These are phyloP conservation scores for Termitomyces sp. DNA, from an alignment of 768 basidiomycete species.

Conservation along the genomic window DNA sequence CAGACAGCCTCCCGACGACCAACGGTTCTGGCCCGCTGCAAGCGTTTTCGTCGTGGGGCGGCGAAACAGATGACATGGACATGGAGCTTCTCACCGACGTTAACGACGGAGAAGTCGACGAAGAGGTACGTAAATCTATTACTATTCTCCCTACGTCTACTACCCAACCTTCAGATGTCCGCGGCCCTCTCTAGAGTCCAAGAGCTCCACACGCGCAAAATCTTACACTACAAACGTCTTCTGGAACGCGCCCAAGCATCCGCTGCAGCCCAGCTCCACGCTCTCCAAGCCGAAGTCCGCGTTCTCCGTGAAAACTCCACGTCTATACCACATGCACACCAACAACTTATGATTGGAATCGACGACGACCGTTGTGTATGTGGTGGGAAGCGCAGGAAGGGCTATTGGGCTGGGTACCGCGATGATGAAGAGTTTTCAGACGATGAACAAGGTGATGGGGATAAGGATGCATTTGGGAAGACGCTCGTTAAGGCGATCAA, in stretches of 20 bases:
- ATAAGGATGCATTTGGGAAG: constrained; percentile 28
- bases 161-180: constrained; percentile 26
- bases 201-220: constrained; percentile 45
- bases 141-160: not conserved
- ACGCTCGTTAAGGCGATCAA: constrained; percentile 39
- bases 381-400: constrained; percentile 55
- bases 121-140: constrained; percentile 44
- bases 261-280: constrained; percentile 78
- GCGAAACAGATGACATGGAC: constrained; percentile 55
- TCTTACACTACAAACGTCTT: constrained; percentile 71
- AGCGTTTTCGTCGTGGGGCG: constrained; percentile 35
- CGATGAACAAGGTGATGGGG: constrained; percentile 30
- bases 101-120: constrained; percentile 57
- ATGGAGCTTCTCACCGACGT: constrained; percentile 71
- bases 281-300: constrained; percentile 75
- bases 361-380: constrained; percentile 39
- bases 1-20: constrained; percentile 15
- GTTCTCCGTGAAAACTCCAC: constrained; percentile 46
- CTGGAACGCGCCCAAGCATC: constrained; percentile 78
- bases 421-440: constrained; percentile 31
- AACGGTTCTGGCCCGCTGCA: constrained; percentile 24
- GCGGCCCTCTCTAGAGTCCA: constrained; percentile 32
- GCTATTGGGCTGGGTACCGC: constrained; percentile 71
- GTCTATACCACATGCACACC: constrained; percentile 11
- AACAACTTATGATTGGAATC: constrained; percentile 17